Percentiles rank a stretch among this genome's conserved stretches.
phyloP scores from a whole-genome alignment of 345 rosid genomes.

The Draba incana region DNA sequence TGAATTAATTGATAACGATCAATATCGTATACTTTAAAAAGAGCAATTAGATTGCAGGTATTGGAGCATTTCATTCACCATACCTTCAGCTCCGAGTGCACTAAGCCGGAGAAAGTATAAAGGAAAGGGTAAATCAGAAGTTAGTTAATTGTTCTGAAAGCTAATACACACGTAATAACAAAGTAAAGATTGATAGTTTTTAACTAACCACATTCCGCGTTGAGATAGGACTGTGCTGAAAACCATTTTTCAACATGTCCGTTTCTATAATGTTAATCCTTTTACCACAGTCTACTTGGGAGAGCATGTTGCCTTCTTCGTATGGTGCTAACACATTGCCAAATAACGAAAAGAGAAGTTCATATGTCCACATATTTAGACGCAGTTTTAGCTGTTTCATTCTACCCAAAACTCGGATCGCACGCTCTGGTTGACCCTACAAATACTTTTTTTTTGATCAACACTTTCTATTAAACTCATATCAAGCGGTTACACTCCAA shows the following conservation, averaged over 20 bases:
- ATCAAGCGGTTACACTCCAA: too few relatives aligned
- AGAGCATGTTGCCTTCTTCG: constrained; percentile 60
- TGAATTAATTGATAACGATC: constrained; percentile 25
- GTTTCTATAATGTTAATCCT: constrained; percentile 70
- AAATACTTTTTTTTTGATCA: too few relatives aligned
- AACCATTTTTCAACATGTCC: constrained; percentile 73
- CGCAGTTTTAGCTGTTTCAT: constrained; percentile 64
- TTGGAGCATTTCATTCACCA: constrained; percentile 61
- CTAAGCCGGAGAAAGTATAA: constrained; percentile 53
- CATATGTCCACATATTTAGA: constrained; percentile 68
- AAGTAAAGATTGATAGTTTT: constrained; percentile 9
- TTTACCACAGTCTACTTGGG: constrained; percentile 60
- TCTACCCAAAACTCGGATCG: constrained; percentile 61
- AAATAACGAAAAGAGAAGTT: constrained; percentile 71
- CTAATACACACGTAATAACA: constrained; percentile 7
- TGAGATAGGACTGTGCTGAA: constrained; percentile 66
- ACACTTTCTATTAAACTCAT: too few relatives aligned
- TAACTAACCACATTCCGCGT: constrained; percentile 64
- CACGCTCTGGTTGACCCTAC: constrained; percentile 87
- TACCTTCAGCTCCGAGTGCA: constrained; percentile 80
- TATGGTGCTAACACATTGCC: constrained; percentile 76
- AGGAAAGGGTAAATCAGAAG: constrained; percentile 1
- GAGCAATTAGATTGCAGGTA: constrained; percentile 43
- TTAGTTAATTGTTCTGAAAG: not conserved
- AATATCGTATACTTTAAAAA: constrained; percentile 27